Base-by-base conservation (phyloP, 2,329 filamentous ascomycete genomes). In the Aspergillus novofumigatus region DNA sequence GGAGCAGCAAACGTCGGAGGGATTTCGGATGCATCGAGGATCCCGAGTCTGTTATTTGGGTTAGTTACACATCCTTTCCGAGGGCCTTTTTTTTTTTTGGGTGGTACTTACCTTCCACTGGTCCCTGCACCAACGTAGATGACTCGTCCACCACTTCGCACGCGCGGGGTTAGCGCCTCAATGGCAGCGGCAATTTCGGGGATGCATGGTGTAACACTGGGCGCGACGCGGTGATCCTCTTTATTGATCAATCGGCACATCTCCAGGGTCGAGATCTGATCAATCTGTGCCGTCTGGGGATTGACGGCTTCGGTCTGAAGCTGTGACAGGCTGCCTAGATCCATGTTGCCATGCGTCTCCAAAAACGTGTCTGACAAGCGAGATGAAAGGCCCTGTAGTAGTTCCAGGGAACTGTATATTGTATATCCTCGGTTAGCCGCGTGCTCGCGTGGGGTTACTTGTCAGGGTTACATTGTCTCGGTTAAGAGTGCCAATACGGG, bases 81-180 rank as follows among this genome's bases (percentile, higher is more conserved):
- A 6, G 11, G 5, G 29, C 1, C 11, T 1, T 7, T 6, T 35
- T 6, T 35, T 6, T 7, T 6, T 35, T 6, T 35, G 3, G 32
- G 11, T 14, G 32, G 32, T 14, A 6, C 64, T 60, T 57, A 76
- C 72, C 76, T 72, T 53, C 77, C 75, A 57, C 77, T 79, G 2
- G 76, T 78, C 14, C 77, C 75, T 3, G 76, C 77, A 9, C 76
- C 76, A n/a, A 75, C 72, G 59, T 76, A 75, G 7, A 71, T 60
- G 3, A 55, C 52, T 17, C 73, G 63, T 21, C 75, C 74, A 21
- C 74, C 71, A 11, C 49, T 51, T n/a, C 65, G 65, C 17, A 76
- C 68, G 3, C 71, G 68, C 2, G 60, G 60, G 10, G 67, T 61
- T 20, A 75, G 29, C 1, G 64, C 60, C 55, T 76, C 72, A 38